These are phyloP conservation scores for Graphiopsis chlorocephala DNA, from an alignment of 2,329 filamentous ascomycete species.

Conservation along the genomic window DNA sequence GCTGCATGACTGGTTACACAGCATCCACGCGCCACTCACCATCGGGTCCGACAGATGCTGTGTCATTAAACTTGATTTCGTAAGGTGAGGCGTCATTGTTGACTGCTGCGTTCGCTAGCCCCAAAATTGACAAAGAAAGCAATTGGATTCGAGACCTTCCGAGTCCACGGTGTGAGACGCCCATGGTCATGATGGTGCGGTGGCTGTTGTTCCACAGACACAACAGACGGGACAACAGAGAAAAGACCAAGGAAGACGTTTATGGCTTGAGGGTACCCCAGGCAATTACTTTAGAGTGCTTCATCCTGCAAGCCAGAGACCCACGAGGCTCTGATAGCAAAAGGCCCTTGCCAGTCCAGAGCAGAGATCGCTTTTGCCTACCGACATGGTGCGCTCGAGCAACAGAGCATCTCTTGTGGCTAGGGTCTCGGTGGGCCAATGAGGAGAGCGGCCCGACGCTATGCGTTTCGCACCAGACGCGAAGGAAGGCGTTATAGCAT, in stretches of 20 bases:
- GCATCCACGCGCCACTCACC: conserved; percentile 13
- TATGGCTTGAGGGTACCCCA: conserved; percentile 3
- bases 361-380: neutral
- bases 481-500: conserved; percentile 3
- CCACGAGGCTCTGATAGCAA: neutral
- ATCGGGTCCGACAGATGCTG: conserved; percentile 17
- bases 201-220: neutral
- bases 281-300: conserved; percentile 2
- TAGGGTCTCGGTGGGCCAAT: neutral
- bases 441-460: neutral
- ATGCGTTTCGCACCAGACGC: neutral
- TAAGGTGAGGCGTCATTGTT: conserved; percentile 12
- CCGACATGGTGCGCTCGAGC: neutral
- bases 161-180: neutral
- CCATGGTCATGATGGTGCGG: neutral
- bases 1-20: neutral
- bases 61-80: conserved; percentile 14
- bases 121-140: neutral
- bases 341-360: neutral
- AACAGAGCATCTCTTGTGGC: neutral
- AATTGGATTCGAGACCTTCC: neutral
- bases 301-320: conserved; percentile 1
- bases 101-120: neutral
- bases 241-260: neutral
- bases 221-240: neutral